Base-by-base conservation (phyloP, 1,139 yeast species). In the Nadsonia commutata region DNA sequence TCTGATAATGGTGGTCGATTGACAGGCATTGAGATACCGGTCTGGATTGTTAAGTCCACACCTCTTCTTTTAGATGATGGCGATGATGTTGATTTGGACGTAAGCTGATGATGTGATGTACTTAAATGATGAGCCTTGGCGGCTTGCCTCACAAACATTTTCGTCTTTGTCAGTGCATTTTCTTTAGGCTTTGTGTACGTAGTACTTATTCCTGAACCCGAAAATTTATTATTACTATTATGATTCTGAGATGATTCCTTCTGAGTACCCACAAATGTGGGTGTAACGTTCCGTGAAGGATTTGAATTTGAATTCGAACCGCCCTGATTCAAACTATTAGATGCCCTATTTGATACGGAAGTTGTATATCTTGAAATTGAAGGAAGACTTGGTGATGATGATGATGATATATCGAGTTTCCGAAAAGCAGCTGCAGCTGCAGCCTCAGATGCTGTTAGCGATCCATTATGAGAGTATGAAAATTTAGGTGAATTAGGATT, bases 1-100 rank as follows among this genome's bases (percentile, higher is more conserved):
- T 63, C 66, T 2, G 60, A 55, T 5, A 62, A 43, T 1, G 63
- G 52, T 3, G 65, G 55, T n/a, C 64, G 47, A 2, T 59, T 54
- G 2, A 56, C 49, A 1, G 54, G 59, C 43, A 50, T 18, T 6
- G 54, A 54, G 19, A 53, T 47, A 1, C 51, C 42, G 3, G 62
- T 56, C 42, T 61, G 63, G 36, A 63, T 53, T 3, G 63, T 59
- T 40, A 62, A 46, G 43, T 62, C 66, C 1, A 58, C 33, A 27
- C 33, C 33, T 27, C 33, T 27, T 11, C 33, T 13, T 27, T 27
- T 27, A 27, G 33, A 27, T 13, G 33, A 27, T 11, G 33, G n/a
- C 5, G 33, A 27, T 9, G 33, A 27, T 11, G 8, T 6, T 6
- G 33, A 27, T 13, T 27, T 27, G 16, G 33, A 27, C 5, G 33